Evolutionary conservation across 1,284 basidiomycete species (phyloP), one percentile per base, ranked within the genome.

Genomic region (Irpex lacteus): DNA sequence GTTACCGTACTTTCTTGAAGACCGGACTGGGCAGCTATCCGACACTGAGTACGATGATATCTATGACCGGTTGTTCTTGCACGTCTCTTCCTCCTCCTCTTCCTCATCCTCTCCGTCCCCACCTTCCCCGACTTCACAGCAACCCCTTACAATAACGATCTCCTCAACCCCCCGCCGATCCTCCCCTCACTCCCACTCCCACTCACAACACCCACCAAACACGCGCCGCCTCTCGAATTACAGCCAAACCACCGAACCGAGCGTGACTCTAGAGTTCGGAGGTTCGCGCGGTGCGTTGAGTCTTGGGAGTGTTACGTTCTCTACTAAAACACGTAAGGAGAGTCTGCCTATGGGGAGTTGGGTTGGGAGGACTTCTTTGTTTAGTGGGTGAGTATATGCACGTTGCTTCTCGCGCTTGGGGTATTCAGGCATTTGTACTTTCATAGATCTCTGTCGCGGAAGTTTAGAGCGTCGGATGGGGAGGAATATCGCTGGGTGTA

Each of bases 51-150:
- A 85, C 68, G 87, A 91, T 70, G 89, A 91, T 69, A 83, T 90
- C 68, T 91, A 91, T 71, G 89, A 91, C 75, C 84, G 89, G 62
- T 75, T 85, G 67, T 91, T 89, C 76, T 81, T 89, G 63, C 87
- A 85, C 63, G 79, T 90, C 53, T 74, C 80, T 4, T 26, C 49
- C 15, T 32, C 58, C n/a, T 9, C 19, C 50, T n/a, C 61, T 6
- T 13, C 44, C 5, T 19, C 9, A n/a, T 50, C 60, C n/a, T 26
- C 37, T 13, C 34, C 47, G n/a, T 9, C 58, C 32, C 5, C 32
- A 34, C 5, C 32, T 34, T 21, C 21, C 3, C 32, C 32, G 6
- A 34, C 32, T 34, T 34, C 32, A 5, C 32, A 34, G 32, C 32
- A 34, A 34, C 32, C 32, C 4, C 32, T 34, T 60, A 69, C 59